Evolutionary conservation across 371 early-diverging fungal genomes (phyloP).

Genomic region (Mortierella sp.): DNA sequence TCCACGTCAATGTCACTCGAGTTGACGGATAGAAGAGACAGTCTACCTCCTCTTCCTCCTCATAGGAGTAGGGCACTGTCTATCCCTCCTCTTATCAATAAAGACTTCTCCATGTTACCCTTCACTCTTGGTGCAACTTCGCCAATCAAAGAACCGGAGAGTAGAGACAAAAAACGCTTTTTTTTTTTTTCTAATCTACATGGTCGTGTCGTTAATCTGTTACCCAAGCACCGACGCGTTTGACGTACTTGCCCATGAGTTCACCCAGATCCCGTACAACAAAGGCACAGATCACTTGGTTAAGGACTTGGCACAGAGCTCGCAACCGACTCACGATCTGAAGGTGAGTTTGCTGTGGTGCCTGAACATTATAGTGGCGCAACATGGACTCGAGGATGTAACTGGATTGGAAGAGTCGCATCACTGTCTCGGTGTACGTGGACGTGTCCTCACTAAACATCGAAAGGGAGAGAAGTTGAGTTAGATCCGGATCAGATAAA

Average conservation of each 20-base stretch:
- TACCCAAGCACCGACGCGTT: constrained; percentile 43
- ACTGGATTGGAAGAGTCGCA: constrained; percentile 49
- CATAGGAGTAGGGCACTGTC: too few relatives aligned
- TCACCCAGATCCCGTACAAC: constrained; percentile 51
- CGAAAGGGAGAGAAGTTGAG: background rate
- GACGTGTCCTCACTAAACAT: constrained; percentile 39
- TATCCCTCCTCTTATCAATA: too few relatives aligned
- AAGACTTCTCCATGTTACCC: too few relatives aligned
- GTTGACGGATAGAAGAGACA: too few relatives aligned
- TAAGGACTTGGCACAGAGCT: constrained; percentile 46
- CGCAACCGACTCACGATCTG: constrained; percentile 40
- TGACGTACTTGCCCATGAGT: constrained; percentile 50
- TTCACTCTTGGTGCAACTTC: too few relatives aligned
- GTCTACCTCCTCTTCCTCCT: too few relatives aligned
- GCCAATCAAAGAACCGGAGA: too few relatives aligned
- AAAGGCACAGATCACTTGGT: constrained; percentile 51
- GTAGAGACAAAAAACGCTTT: too few relatives aligned
- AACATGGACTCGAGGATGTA: constrained; percentile 46
- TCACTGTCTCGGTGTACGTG: constrained; percentile 38
- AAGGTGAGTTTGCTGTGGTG: constrained; percentile 25
- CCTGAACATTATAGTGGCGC: constrained; percentile 23
- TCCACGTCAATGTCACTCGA: too few relatives aligned
- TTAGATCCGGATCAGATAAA: background rate
- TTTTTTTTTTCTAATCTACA: too few relatives aligned
- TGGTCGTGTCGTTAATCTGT: too few relatives aligned